Evolutionary conservation across 2,329 filamentous ascomycete genomes (phyloP).

Genomic region (Sclerotinia nivalis): DNA sequence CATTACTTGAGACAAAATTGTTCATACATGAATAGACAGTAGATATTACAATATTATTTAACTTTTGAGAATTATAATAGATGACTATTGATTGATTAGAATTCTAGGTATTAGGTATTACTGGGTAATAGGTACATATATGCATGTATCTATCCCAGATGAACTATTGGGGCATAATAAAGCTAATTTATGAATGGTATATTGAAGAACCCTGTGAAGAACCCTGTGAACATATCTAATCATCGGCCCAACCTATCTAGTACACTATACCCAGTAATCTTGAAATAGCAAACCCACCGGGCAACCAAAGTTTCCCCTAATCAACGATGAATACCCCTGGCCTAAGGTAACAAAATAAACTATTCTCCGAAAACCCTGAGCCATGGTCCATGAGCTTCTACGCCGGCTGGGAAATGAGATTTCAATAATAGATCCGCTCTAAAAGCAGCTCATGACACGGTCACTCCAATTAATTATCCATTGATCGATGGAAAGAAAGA

Average conservation of each 20-base stretch:
- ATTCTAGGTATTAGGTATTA: background rate
- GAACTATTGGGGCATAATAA: too few relatives aligned
- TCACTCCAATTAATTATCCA: conserved; percentile 21
- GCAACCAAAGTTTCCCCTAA: background rate
- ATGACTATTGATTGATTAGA: too few relatives aligned
- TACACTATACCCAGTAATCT: too few relatives aligned
- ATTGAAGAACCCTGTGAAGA: too few relatives aligned
- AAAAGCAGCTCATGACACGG: conserved; percentile 15
- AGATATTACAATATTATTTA: too few relatives aligned
- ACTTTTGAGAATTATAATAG: too few relatives aligned
- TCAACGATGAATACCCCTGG: background rate
- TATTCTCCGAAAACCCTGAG: background rate
- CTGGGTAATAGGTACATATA: background rate
- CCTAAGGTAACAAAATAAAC: background rate
- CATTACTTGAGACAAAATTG: too few relatives aligned
- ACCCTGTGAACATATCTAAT: too few relatives aligned
- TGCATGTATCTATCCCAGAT: background rate
- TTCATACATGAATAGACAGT: too few relatives aligned
- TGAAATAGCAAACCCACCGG: too few relatives aligned
- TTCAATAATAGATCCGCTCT: conserved; percentile 13
- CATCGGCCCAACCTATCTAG: too few relatives aligned
- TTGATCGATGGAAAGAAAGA: background rate
- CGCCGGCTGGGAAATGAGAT: conserved; percentile 13
- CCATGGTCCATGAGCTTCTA: background rate
- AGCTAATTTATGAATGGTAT: too few relatives aligned